These are phyloP conservation scores for Paracamarosporium sp. DNA, from an alignment of 2,329 filamentous ascomycete genomes.

Conservation along the genomic window DNA sequence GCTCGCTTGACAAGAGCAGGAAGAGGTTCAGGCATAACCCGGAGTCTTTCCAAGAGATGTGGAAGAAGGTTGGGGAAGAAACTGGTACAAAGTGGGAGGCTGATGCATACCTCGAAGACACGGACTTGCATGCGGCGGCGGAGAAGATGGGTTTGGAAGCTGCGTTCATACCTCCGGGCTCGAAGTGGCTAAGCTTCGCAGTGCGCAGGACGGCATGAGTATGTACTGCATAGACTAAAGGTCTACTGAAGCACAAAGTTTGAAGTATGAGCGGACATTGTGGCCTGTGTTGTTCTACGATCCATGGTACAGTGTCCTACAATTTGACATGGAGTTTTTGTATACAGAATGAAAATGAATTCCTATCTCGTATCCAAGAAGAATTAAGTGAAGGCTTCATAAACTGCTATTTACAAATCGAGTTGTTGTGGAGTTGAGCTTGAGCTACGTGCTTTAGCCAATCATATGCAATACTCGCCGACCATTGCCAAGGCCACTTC, in stretches of 20 bases:
- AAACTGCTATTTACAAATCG: too few relatives aligned
- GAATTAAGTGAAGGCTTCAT: too few relatives aligned
- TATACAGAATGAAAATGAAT: too few relatives aligned
- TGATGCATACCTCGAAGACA: conserved; percentile 33
- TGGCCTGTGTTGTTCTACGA: too few relatives aligned
- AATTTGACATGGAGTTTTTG: background rate
- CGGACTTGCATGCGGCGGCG: conserved; percentile 18
- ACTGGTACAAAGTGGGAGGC: conserved; percentile 46
- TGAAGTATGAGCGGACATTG: too few relatives aligned
- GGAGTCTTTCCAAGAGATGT: conserved; percentile 46
- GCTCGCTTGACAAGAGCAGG: conserved; percentile 20
- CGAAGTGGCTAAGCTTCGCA: conserved; percentile 33
- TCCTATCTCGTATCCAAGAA: too few relatives aligned
- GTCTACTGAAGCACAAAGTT: too few relatives aligned
- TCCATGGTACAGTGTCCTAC: too few relatives aligned
- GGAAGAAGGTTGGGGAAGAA: conserved; percentile 48
- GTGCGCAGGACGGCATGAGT: conserved; percentile 22
- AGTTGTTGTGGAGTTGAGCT: background rate
- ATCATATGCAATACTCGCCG: conserved; percentile 16
- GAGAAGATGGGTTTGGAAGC: conserved; percentile 21
- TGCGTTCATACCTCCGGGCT: conserved; percentile 29
- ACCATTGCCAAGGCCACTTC: conserved; percentile 1
- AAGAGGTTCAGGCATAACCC: conserved; percentile 46
- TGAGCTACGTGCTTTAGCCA: conserved; percentile 10
- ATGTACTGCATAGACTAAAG: background rate